Base-by-base conservation (phyloP, 1,139 yeast genomes). In the Candida buenavistaensis region DNA sequence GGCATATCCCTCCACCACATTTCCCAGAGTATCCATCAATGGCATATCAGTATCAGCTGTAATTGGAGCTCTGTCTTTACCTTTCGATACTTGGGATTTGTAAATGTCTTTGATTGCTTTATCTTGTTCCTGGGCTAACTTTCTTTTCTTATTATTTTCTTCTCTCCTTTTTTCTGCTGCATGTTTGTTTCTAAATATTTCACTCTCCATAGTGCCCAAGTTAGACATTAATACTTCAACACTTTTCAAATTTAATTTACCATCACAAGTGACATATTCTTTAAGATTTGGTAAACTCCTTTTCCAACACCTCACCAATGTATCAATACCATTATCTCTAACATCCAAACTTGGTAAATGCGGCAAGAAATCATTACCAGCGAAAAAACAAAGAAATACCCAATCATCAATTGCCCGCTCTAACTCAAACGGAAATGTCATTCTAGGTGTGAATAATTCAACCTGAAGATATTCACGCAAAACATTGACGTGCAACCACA, bases 321-420 rank as follows among this genome's bases (percentile, higher is more conserved):
- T 70, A 53, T 90, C 97, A 51, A 92, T 86, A 48, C 96, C 92
- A 52, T 88, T 87, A 58, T 94, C 97, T 48, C 98, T 78, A 28
- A 92, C 97, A 54, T 92, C 97, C 43, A 94, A 71, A 35, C 95
- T 82, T 5, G 99, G 98, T 46, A 94, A 67, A 62, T 92, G 98
- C 2, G 99, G 99, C 54, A 94, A 70, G 71, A 94, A 94, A 78
- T 94, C 99, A 56, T 94, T 94, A 58, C 99, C 99, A 39, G 92
- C 95, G 56, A 94, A 94, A 67, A 94, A 94, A 73, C 97, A 92
- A 90, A 94, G 84, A 49, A 94, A 94, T 12, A 94, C 90, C 98
- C 98, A 94, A 63, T 94, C 99, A 57, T 94, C 99, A 42, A 94
- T 82, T 3, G 97, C 97, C 39, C 98, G 73, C 62, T 94, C 99